These are phyloP conservation scores for Crepidotus variabilis DNA, from an alignment of 768 basidiomycete species.

Conservation along the genomic window DNA sequence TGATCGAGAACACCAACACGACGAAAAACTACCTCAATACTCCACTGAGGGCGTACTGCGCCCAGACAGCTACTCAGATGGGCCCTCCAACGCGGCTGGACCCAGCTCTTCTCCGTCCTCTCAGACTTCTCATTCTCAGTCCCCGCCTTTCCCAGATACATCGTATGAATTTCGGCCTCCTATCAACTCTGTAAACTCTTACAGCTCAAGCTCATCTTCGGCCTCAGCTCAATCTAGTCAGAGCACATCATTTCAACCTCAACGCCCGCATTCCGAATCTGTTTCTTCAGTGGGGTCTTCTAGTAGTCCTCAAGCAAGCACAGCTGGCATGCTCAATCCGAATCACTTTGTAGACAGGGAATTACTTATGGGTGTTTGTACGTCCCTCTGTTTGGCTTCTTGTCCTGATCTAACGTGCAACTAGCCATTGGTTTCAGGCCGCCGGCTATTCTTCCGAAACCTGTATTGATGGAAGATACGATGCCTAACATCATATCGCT, in stretches of 20 bases:
- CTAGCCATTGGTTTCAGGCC: conserved; percentile 66
- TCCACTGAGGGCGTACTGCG: conserved; percentile 2
- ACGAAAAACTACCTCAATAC: conserved; percentile 4
- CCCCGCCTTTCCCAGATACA: not conserved
- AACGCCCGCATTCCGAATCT: not conserved
- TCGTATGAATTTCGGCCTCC: not conserved
- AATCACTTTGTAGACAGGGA: conserved; percentile 57
- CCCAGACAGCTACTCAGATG: conserved; percentile 1
- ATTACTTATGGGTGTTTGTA: conserved; percentile 59
- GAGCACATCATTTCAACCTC: not conserved
- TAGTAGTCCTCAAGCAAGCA: not conserved
- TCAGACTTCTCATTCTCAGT: not conserved
- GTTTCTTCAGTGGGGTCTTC: conserved; percentile 2
- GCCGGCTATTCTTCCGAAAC: conserved; percentile 47
- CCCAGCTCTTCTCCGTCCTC: not conserved
- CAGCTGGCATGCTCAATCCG: conserved; percentile 26
- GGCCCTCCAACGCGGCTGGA: not conserved
- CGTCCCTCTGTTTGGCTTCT: conserved; percentile 26
- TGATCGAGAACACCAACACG: conserved; percentile 2
- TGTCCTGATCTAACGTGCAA: not conserved
- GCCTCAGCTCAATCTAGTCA: not conserved
- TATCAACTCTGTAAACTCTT: not conserved
- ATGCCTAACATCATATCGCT: conserved; percentile 76
- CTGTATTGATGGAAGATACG: conserved; percentile 43
- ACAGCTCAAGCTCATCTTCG: not conserved